Percentiles rank a stretch among this genome's conserved stretches.
phyloP scores from a whole-genome alignment of 2,329 filamentous ascomycete genomes.

The Pyricularia grisea region DNA sequence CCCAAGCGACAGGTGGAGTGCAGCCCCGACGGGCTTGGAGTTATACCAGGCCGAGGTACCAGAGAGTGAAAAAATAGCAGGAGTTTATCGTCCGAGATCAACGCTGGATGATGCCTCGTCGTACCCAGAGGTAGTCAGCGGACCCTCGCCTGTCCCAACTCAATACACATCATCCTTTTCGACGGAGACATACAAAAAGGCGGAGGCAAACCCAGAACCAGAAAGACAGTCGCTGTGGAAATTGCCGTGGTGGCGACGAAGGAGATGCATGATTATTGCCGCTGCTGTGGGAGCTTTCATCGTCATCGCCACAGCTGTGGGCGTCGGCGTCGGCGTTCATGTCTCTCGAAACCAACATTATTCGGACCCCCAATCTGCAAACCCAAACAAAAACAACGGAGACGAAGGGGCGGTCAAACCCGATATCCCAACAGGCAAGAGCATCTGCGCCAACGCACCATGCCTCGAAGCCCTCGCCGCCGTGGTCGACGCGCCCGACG shows the following conservation, averaged over 20 bases:
- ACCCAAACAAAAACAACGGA: neutral
- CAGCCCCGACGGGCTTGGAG: neutral
- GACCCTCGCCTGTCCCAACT: neutral
- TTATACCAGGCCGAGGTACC: neutral
- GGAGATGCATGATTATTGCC: neutral
- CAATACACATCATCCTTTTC: neutral
- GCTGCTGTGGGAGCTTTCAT: neutral
- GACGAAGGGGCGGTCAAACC: neutral
- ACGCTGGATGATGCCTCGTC: neutral
- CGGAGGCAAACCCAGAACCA: neutral
- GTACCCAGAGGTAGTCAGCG: neutral
- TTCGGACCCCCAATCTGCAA: no score
- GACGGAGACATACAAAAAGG: neutral
- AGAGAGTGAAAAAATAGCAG: neutral
- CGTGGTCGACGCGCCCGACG: neutral
- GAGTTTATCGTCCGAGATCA: neutral
- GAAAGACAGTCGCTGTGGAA: neutral
- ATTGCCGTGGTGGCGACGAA: neutral
- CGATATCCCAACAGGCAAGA: neutral
- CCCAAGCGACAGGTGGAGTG: neutral
- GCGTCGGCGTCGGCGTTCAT: neutral
- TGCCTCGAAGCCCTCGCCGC: neutral
- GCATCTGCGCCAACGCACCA: neutral
- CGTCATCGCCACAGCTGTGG: neutral
- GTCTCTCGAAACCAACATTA: neutral